These are phyloP conservation scores for Epithele typhae DNA, from an alignment of 768 basidiomycete genomes.

Conservation along the genomic window DNA sequence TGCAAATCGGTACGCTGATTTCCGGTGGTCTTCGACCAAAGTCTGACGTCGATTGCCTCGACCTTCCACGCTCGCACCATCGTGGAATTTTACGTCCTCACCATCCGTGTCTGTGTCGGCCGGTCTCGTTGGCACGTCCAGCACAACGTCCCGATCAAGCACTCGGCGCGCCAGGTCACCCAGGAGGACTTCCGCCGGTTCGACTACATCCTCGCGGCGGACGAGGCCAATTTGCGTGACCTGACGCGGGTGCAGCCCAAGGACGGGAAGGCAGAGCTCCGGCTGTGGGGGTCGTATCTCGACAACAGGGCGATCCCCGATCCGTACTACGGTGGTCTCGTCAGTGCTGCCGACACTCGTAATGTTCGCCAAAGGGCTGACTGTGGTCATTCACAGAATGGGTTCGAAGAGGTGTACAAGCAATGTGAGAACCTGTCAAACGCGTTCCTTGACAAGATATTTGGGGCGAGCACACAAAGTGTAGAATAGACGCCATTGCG, in stretches of 20 bases:
- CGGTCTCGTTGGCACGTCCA: constrained; percentile 31
- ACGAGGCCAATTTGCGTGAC: constrained; percentile 66
- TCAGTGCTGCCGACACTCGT: constrained; percentile 36
- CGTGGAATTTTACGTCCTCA: no score
- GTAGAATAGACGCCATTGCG: not conserved
- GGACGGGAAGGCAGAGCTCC: constrained; percentile 56
- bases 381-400: constrained; percentile 38
- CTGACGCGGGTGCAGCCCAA: constrained; percentile 46
- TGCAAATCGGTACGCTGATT: constrained; percentile 40
- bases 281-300: constrained; percentile 78
- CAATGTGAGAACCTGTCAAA: constrained; percentile 72
- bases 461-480: constrained; percentile 25
- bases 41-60: no score
- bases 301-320: constrained; percentile 72
- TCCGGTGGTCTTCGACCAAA: no score
- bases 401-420: constrained; percentile 74
- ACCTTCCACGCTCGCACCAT: no score
- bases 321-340: constrained; percentile 77
- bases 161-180: constrained; percentile 60
- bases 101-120: no score
- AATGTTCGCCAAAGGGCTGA: not conserved
- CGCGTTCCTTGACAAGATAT: constrained; percentile 72
- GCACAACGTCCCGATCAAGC: constrained; percentile 70
- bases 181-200: constrained; percentile 68
- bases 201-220: constrained; percentile 84